Base-by-base conservation (phyloP, 2,329 filamentous ascomycete species). In the Phialemoniopsis sp. region DNA sequence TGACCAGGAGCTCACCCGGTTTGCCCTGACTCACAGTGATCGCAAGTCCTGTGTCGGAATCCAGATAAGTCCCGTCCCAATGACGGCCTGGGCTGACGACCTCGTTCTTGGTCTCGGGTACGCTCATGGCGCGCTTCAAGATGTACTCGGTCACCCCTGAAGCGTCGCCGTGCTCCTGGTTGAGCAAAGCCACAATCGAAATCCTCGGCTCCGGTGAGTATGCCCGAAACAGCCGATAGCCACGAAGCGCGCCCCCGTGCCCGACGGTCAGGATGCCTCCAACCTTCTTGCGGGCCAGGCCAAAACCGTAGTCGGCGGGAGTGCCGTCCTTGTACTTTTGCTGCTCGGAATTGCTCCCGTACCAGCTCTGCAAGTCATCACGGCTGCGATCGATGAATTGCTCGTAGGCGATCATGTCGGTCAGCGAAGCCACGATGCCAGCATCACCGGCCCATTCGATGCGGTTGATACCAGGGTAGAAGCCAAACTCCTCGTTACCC, bases 361-460 rank as follows among this genome's bases (percentile, higher is more conserved):
- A 26, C 21, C 21, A 26, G 21, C 6, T 63, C 5, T 57, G 16
- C 5, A 42, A 32, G 29, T 66, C 59, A 7, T 47, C 43, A 34
- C 48, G 52, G 4, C 50, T 51, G 28, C 41, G 44, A 37, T 69
- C 54, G 13, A 70, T 45, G 44, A 59, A 63, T 43, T 59, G 55
- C 44, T 70, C 67, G 40, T 67, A 70, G 1, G 62, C 62, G 36
- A 69, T 57, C 67, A 70, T 69, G 45, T 70, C 67, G n/a, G 52
- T 48, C 3, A 70, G 57, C 6, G 64, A 63, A 36, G 64, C 66
- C 4, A 61, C 63, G 12, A 68, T 50, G 8, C 67, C 67, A 6
- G 67, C 67, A 50, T 70, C 67, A 4, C 65, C 67, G 14, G 65
- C 57, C 67, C 67, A 70, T 42, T 70, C 63, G 35, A 70, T 69